Base-by-base conservation (phyloP, 192 early-diverging fungal species). In the Rhizophagus prolifer region DNA sequence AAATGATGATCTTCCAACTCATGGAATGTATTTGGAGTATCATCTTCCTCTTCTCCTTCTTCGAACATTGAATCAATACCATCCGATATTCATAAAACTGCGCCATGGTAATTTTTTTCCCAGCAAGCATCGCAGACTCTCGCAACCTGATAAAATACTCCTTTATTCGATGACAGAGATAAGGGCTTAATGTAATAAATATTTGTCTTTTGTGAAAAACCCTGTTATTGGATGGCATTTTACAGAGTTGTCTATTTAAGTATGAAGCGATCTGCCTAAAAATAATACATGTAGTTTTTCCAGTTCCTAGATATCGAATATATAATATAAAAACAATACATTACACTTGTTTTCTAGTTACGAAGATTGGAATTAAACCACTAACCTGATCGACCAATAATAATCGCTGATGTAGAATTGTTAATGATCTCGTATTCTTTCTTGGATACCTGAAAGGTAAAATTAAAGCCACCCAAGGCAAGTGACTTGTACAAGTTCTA, bases 301-400 rank as follows among this genome's bases (percentile, higher is more conserved):
- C 70, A 3, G 70, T 72, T 14, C 70, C 70, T 72, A 21, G 28
- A 72, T 54, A 72, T 21, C 25, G 58, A 1, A 44, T 19, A 61
- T 41, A 4, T 21, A 50, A 10, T 26, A n/a, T n/a, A n/a, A n/a
- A n/a, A n/a, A 25, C 1, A 30, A 31, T 16, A 38, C 2, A 41
- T 44, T 44, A 12, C 1, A 12, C 2, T 4, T 6, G 5, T 74
- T 23, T 34, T 34, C 14, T 10, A 47, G 0, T 41, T 25, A 21
- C n/a, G 28, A 12, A 12, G 4, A 12, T 38, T 8, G 7, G 7
- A 72, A n/a, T 19, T 31, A 58, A 50, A 50, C 34, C 9, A 74
- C 60, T 63, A 62, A 74, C 72, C 72, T 38, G 72, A 74, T 63
- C 72, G 30, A 41, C 72, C 72, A 61, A 74, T 62, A 2, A 74